Evolutionary conservation across 2,329 filamentous ascomycete genomes (phyloP), one percentile per base, ranked within the genome.

Genomic region (Exophiala xenobiotica): DNA sequence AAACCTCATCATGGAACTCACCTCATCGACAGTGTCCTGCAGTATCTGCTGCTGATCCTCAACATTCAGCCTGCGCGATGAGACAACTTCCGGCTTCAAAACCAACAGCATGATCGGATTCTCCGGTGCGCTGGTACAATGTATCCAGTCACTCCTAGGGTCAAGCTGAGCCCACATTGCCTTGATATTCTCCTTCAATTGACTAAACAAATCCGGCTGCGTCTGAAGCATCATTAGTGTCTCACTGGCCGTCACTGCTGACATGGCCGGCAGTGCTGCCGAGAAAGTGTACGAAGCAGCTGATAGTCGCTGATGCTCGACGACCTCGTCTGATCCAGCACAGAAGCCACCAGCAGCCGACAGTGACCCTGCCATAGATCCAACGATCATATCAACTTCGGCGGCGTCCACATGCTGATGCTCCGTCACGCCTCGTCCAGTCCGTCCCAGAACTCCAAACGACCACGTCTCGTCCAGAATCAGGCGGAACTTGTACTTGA

Each of bases 381-480:
- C 93, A 46, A 97, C 82, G 61, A 99, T 92, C 90, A 99, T 96
- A 74, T 99, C 93, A 43, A 99, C 85, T 66, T 95, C 88, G 7
- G 86, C 83, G 0, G 92, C 85, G 67, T 97, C 93, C 14, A 99
- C 92, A 63, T 97, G 96, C 67, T 97, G 93, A 4, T 92, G 89
- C 74, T 99, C 95, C 0, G 93, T 97, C 31, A 97, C 78, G 53
- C 93, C 93, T 46, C 90, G 86, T 16, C 93, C 95, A 20, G 90
- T 96, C 56, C 90, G 82, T 41, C 93, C 93, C 4, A 99, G 80
- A 14, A 97, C 88, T 54, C 92, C 95, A 67, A 97, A 99, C 1
- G 91, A 96, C 86, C 89, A 95, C 1, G 91, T 96, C 75, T 99
- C 93, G 69, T 99, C 93, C 29, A 99, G 83, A 60, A 97, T 95